Conservation (phyloP, 1,139 yeast species). For the Pichia terricola region DNA sequence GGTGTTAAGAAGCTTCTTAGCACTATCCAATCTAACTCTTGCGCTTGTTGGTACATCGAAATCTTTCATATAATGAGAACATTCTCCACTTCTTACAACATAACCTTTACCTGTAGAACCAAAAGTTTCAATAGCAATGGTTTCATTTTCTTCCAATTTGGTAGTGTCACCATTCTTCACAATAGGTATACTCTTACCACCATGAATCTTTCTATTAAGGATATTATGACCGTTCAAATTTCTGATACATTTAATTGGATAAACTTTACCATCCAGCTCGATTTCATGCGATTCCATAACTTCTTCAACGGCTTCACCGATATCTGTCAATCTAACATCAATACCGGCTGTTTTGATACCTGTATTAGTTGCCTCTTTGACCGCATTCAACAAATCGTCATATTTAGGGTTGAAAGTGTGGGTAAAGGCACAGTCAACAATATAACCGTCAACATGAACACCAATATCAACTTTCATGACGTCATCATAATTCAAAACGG, state of each 20-base stretch:
- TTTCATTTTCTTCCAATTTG: conserved; percentile 98
- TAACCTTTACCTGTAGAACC: conserved; percentile 95
- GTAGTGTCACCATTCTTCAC: conserved; percentile 89
- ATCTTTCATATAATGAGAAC: conserved; percentile 81
- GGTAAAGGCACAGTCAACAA: conserved; percentile 93
- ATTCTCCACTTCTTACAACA: conserved; percentile 80
- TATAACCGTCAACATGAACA: conserved; percentile 92
- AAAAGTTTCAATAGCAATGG: conserved; percentile 95
- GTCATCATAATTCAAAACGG: conserved; percentile 72
- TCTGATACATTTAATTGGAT: conserved; percentile 80
- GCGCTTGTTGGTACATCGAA: conserved; percentile 35
- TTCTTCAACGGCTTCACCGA: conserved; percentile 94
- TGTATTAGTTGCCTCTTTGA: conserved; percentile 85
- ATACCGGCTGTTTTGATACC: conserved; percentile 92
- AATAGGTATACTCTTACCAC: conserved; percentile 94
- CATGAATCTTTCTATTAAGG: conserved; percentile 74
- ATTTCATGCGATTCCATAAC: conserved; percentile 95
- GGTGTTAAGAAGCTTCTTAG: conserved; percentile 53
- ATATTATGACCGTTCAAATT: conserved; percentile 94
- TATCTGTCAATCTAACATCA: conserved; percentile 89
- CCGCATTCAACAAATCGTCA: conserved; percentile 74
- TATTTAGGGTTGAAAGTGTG: conserved; percentile 79
- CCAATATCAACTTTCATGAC: conserved; percentile 97
- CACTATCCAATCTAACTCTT: conserved; percentile 52
- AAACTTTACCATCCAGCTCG: conserved; percentile 77